Evolutionary conservation across 2,329 filamentous ascomycete genomes (phyloP).

Genomic region (Sarocladium brachiariae): DNA sequence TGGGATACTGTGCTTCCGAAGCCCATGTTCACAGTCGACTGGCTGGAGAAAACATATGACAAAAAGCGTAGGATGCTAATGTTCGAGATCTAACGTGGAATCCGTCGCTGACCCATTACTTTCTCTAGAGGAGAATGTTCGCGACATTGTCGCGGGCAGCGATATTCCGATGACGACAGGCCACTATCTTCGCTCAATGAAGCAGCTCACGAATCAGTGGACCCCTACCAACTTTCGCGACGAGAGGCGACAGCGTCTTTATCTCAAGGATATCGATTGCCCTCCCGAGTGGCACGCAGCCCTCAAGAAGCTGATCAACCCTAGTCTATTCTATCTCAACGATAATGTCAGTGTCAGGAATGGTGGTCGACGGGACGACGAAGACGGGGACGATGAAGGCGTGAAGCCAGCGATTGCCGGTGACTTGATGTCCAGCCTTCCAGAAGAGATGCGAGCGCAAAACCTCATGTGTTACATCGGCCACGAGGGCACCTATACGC

Average conservation of each 20-base stretch:
- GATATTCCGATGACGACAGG: conserved; percentile 80
- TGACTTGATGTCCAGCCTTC: conserved; percentile 91
- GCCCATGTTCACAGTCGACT: conserved; percentile 70
- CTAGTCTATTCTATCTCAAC: conserved; percentile 84
- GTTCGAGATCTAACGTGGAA: neutral
- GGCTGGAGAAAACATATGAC: conserved; percentile 73
- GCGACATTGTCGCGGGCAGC: conserved; percentile 66
- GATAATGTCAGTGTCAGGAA: conserved; percentile 52
- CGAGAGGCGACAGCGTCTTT: conserved; percentile 75
- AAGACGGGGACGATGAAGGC: conserved; percentile 30
- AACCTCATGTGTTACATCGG: conserved; percentile 99
- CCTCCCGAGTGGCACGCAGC: conserved; percentile 79
- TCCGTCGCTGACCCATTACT: conserved; percentile 14
- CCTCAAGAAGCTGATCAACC: conserved; percentile 69
- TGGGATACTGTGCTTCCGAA: conserved; percentile 72
- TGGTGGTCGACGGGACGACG: neutral
- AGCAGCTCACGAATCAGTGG: conserved; percentile 76
- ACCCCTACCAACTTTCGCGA: conserved; percentile 69
- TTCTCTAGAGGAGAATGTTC: conserved; percentile 67
- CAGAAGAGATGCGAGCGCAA: conserved; percentile 79
- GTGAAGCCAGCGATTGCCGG: conserved; percentile 65
- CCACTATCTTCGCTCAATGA: conserved; percentile 87
- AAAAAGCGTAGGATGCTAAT: conserved; percentile 59
- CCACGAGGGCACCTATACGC: conserved; percentile 94
- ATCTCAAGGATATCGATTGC: conserved; percentile 96